phyloP scores from a whole-genome alignment of 2,329 filamentous ascomycete genomes.

The Fusarium nodosum region DNA sequence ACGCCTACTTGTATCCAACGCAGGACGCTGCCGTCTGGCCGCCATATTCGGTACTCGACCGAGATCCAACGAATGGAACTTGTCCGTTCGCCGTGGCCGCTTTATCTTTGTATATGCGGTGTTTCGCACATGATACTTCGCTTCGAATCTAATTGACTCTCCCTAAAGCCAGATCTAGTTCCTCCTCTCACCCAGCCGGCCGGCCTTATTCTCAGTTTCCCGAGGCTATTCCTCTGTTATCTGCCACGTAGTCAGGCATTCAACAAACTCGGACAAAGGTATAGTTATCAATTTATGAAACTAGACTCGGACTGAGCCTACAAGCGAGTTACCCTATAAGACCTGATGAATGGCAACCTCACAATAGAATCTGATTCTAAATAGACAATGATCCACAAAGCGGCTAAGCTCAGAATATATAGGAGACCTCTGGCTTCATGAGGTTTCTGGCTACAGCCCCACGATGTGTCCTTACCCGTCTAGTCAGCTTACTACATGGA shows the following conservation, averaged over 20 bases:
- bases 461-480: neutral
- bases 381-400: neutral
- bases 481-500: neutral
- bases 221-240: slow-evolving; percentile 40
- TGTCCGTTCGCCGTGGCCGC: slow-evolving; percentile 19
- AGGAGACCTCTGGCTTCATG: neutral
- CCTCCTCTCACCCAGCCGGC: slow-evolving; percentile 41
- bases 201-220: slow-evolving; percentile 29
- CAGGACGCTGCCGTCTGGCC: slow-evolving; percentile 29
- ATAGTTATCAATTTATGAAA: neutral
- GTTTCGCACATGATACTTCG: slow-evolving; percentile 10
- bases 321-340: neutral
- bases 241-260: neutral
- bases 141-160: neutral
- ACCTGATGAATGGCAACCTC: too few relatives aligned
- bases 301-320: too few relatives aligned
- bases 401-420: neutral
- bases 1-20: slow-evolving; percentile 15
- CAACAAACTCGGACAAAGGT: too few relatives aligned
- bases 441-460: neutral
- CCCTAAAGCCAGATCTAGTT: slow-evolving; percentile 12
- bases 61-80: slow-evolving; percentile 39
- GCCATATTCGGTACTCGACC: slow-evolving; percentile 47
- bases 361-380: neutral
- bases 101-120: slow-evolving; percentile 8